Conservation (phyloP, 352 stramenopile species). For the Phytophthora fragariae region DNA sequence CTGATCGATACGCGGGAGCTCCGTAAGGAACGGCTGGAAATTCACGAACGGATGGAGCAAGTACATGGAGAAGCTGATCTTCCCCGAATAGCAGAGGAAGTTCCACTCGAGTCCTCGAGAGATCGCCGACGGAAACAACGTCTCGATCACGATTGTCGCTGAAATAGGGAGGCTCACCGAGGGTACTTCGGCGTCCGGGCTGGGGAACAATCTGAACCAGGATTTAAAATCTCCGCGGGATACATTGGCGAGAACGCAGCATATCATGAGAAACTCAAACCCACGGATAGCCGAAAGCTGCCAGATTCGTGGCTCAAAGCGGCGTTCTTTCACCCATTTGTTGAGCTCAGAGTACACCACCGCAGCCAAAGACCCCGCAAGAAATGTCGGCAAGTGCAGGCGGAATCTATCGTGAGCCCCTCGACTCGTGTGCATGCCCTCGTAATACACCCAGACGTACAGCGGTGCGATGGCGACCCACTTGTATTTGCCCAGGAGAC, state of each 20-base stretch:
- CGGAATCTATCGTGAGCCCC: not conserved
- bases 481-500: slow-evolving; percentile 1
- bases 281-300: not conserved
- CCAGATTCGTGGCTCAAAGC: not conserved
- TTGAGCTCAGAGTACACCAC: slow-evolving; percentile 8
- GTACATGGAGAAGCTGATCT: slow-evolving; percentile 54
- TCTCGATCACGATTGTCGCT: slow-evolving; percentile 11
- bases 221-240: not conserved
- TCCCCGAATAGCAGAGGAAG: slow-evolving; percentile 40
- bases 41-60: slow-evolving; percentile 44
- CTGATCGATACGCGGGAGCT: slow-evolving; percentile 13
- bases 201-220: not conserved
- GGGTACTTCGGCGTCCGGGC: not conserved
- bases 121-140: slow-evolving; percentile 22
- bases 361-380: slow-evolving; percentile 15
- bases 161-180: not conserved
- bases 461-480: slow-evolving; percentile 4
- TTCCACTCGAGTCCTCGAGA: slow-evolving; percentile 44
- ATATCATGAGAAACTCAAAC: not conserved
- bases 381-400: slow-evolving; percentile 13
- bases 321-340: slow-evolving; percentile 8
- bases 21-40: not conserved
- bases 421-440: slow-evolving; percentile 2
- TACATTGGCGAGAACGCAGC: not conserved
- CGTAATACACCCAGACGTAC: slow-evolving; percentile 25